These are phyloP conservation scores for Rauvolfia tetraphylla DNA, from an alignment of 257 asterid genomes.

Conservation along the genomic window DNA sequence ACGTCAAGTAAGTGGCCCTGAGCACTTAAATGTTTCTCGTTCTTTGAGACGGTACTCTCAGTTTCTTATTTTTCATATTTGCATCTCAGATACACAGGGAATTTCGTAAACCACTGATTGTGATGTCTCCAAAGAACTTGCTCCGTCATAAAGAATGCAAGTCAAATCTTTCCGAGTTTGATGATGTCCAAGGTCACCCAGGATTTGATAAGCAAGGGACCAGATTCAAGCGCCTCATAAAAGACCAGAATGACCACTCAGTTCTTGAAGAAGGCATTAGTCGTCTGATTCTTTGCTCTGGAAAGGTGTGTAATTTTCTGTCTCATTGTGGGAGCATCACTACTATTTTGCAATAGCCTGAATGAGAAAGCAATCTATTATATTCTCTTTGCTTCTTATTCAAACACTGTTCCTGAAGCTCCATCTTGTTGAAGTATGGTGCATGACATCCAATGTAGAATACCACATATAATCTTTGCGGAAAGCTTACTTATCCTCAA, in stretches of 20 bases:
- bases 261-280: constrained; percentile 82
- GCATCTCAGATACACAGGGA: constrained; percentile 72
- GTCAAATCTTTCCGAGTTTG: constrained; percentile 86
- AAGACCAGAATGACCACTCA: constrained; percentile 75
- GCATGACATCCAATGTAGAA: neutral
- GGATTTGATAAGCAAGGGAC: constrained; percentile 98
- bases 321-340: constrained; percentile 13
- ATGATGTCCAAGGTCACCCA: constrained; percentile 91
- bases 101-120: constrained; percentile 93
- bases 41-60: neutral
- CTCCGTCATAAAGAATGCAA: constrained; percentile 94
- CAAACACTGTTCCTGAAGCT: neutral
- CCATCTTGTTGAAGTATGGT: neutral
- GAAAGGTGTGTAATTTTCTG: constrained; percentile 53
- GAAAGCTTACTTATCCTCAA: neutral
- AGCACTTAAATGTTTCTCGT: constrained; percentile 2
- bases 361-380: neutral
- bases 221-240: constrained; percentile 90
- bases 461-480: neutral
- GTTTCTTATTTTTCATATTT: constrained; percentile 24
- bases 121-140: constrained; percentile 90
- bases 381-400: neutral
- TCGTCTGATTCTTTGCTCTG: constrained; percentile 87
- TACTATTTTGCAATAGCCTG: neutral
- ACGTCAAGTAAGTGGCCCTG: constrained; percentile 68